Percentiles rank a stretch among this genome's conserved stretches.
phyloP scores from a whole-genome alignment of 495 filamentous ascomycete genomes.

The Penicillium paradoxum region DNA sequence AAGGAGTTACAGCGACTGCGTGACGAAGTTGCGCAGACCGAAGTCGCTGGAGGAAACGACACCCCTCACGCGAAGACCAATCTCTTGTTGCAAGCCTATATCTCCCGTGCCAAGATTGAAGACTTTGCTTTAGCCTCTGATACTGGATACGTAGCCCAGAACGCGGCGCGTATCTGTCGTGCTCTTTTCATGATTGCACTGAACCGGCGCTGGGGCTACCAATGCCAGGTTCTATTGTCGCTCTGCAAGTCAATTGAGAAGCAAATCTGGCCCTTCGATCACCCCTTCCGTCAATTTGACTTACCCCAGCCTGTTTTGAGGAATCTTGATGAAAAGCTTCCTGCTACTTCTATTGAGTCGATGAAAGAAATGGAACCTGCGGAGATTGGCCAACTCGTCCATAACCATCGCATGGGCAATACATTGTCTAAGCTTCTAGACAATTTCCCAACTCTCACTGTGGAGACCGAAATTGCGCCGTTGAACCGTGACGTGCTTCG shows the following conservation, averaged over 20 bases:
- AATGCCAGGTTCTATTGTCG: slow-evolving; percentile 82
- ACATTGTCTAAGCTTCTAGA: slow-evolving; percentile 75
- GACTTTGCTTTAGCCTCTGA: slow-evolving; percentile 93
- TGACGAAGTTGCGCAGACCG: slow-evolving; percentile 61
- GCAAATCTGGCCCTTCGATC: slow-evolving; percentile 88
- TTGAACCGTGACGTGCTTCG: slow-evolving; percentile 91
- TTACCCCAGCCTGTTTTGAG: slow-evolving; percentile 76
- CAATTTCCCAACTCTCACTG: slow-evolving; percentile 84
- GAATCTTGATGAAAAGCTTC: slow-evolving; percentile 72
- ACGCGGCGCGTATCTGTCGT: slow-evolving; percentile 88
- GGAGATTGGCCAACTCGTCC: slow-evolving; percentile 88
- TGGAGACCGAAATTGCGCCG: slow-evolving; percentile 92
- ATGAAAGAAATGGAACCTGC: slow-evolving; percentile 86
- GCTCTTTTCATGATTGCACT: slow-evolving; percentile 96
- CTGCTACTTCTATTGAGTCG: slow-evolving; percentile 67
- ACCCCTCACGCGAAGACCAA: slow-evolving; percentile 89
- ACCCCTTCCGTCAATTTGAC: slow-evolving; percentile 94
- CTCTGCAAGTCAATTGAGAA: slow-evolving; percentile 96
- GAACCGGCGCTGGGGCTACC: slow-evolving; percentile 89
- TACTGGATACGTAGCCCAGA: slow-evolving; percentile 90
- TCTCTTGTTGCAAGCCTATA: slow-evolving; percentile 88
- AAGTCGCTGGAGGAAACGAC: slow-evolving; percentile 70
- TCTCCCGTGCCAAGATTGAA: slow-evolving; percentile 80
- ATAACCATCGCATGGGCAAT: slow-evolving; percentile 80
- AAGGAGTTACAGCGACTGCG: slow-evolving; percentile 67